Conservation (phyloP, 1,284 basidiomycete species). For the Austroboletus niveus region DNA sequence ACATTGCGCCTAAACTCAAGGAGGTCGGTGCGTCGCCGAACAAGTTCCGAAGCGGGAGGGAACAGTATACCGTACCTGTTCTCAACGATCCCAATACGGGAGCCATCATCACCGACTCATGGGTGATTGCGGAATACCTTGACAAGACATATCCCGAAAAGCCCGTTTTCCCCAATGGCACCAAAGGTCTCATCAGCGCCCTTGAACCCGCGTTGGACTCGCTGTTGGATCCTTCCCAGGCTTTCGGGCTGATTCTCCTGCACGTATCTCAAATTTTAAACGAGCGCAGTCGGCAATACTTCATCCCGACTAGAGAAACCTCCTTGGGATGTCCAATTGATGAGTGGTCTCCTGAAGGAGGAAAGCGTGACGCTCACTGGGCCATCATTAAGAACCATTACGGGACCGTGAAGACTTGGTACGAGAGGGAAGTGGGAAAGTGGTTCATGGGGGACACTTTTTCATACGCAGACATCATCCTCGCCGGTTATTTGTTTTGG, state of each 20-base stretch:
- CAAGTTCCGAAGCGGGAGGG: not conserved
- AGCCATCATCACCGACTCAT: conserved; percentile 36
- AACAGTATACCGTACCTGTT: not conserved
- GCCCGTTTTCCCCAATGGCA: conserved; percentile 36
- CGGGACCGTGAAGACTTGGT: conserved; percentile 13
- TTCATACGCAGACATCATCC: conserved; percentile 30
- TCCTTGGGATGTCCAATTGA: conserved; percentile 4
- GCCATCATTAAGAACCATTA: conserved; percentile 10
- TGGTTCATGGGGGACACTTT: conserved; percentile 30
- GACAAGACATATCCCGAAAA: conserved; percentile 43
- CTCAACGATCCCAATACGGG: conserved; percentile 20
- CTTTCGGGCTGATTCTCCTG: conserved; percentile 9
- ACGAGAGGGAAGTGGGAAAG: conserved; percentile 15
- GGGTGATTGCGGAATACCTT: conserved; percentile 42
- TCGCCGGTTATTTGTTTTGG: conserved; percentile 18
- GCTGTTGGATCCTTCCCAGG: not conserved
- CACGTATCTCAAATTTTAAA: conserved; percentile 20
- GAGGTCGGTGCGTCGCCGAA: not conserved
- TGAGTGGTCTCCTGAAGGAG: conserved; percentile 26
- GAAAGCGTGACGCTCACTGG: conserved; percentile 25
- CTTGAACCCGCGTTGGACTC: conserved; percentile 21
- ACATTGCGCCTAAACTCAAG: conserved; percentile 20
- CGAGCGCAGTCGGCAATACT: conserved; percentile 18
- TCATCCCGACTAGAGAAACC: conserved; percentile 4
- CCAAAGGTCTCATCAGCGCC: conserved; percentile 32